Evolutionary conservation across 108 stramenopile species (phyloP).

Genomic region (Thalassiosira profunda): DNA sequence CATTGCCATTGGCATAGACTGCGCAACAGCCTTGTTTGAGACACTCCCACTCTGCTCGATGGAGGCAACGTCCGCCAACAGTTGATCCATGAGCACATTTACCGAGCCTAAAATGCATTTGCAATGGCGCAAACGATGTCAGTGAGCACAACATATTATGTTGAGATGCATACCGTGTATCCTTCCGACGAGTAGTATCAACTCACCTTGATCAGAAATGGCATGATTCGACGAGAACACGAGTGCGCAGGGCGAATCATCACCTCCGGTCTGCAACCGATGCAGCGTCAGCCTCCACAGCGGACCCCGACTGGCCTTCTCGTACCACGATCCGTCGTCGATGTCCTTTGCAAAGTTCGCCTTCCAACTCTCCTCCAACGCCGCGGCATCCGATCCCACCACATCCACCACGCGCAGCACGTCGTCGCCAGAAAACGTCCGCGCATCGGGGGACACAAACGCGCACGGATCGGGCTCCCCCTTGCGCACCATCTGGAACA

Average conservation of each 20-base stretch:
- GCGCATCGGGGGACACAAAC: conserved; percentile 53
- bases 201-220: conserved; percentile 89
- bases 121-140: no score
- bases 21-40: conserved; percentile 30
- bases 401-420: conserved; percentile 66
- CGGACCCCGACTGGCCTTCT: conserved; percentile 50
- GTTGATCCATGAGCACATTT: conserved; percentile 78
- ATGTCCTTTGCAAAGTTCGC: conserved; percentile 59
- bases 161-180: no score
- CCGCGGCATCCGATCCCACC: conserved; percentile 17
- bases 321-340: conserved; percentile 79
- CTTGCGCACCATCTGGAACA: conserved; percentile 87
- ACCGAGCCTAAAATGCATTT: no score
- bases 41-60: conserved; percentile 50
- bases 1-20: conserved; percentile 68
- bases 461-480: conserved; percentile 83
- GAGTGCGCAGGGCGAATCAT: conserved; percentile 60
- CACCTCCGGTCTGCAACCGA: conserved; percentile 31
- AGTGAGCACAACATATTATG: no score
- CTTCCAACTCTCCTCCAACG: conserved; percentile 71
- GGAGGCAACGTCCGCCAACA: conserved; percentile 55
- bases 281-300: conserved; percentile 81
- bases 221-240: conserved; percentile 88
- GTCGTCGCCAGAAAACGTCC: conserved; percentile 45
- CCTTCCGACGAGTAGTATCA: no score